Conservation (phyloP, 129 eudicot genomes). For the Rutidosis leptorrhynchoides region DNA sequence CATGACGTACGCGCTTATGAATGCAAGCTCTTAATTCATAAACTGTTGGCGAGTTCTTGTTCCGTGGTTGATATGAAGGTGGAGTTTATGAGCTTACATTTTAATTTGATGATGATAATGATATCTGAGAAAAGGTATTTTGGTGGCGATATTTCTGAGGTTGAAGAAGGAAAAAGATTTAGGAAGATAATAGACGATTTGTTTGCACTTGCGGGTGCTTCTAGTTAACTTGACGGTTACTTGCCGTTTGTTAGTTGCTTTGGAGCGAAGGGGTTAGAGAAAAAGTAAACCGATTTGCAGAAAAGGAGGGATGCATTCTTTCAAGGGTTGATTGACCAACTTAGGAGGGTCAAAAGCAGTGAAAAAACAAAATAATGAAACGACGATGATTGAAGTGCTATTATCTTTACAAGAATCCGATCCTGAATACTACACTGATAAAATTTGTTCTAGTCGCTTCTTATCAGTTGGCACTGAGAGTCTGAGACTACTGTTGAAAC, state of each 20-base stretch:
- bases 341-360: neutral
- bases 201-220: slow-evolving; percentile 4
- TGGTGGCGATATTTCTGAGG: slow-evolving; percentile 23
- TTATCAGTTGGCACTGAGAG: slow-evolving; percentile 44
- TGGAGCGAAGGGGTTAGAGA: slow-evolving; percentile 29
- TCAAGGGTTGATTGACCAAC: slow-evolving; percentile 38
- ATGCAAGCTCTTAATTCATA: slow-evolving; percentile 10
- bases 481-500: slow-evolving; percentile 37
- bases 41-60: neutral
- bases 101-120: slow-evolving; percentile 43
- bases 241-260: slow-evolving; percentile 39
- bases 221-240: slow-evolving; percentile 30
- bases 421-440: slow-evolving; percentile 42
- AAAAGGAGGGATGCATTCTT: slow-evolving; percentile 36
- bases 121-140: slow-evolving; percentile 32
- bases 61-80: slow-evolving; percentile 29
- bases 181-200: slow-evolving; percentile 25
- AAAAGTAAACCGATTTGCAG: slow-evolving; percentile 25
- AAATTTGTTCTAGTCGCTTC: slow-evolving; percentile 38
- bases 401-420: slow-evolving; percentile 32
- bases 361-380: slow-evolving; percentile 14
- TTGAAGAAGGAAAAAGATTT: slow-evolving; percentile 27
- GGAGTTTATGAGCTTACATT: slow-evolving; percentile 25
- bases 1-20: slow-evolving; percentile 36
- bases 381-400: slow-evolving; percentile 35